Base-by-base conservation (phyloP, 257 asterid genomes). In the Petunia secreta region DNA sequence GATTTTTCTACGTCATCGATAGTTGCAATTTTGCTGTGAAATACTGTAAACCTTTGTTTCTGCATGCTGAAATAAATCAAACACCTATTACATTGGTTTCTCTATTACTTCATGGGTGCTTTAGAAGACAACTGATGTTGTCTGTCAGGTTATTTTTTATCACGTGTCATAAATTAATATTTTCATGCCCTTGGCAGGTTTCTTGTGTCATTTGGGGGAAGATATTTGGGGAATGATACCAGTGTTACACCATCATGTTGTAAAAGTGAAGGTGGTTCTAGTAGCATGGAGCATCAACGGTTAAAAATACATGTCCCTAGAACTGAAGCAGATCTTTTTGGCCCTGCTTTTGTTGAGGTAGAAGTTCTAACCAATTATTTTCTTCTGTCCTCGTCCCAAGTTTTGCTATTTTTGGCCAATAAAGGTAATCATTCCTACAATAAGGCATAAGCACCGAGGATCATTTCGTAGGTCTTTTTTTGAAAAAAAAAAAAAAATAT, bases 291-390 rank as follows among this genome's bases (percentile, higher is more conserved):
- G 83, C 97, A 94, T 85, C 98, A 94, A 58, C 75, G 87, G 16
- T 74, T 96, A 86, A 94, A 90, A 85, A 89, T 96, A 81, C 69
- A 77, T 64, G 89, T 92, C 82, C 93, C 97, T 82, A 83, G 83
- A 79, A 89, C 89, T 39, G 93, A 94, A 62, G 80, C 75, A 16
- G 79, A 87, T 79, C 82, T 87, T 53, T 84, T 83, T 82, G 98
- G 99, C 81, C 98, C 99, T 2, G 95, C 95, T 46, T 96, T 96
- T 87, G 80, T 93, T 63, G 99, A 96, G 98, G 99, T 85, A 62
- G 84, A 25, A 36, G 39, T 75, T 40, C 59, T 41, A 38, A n/a
- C 5, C 16, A 25, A 36, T 10, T 50, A 37, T 78, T 52, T 36
- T 63, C 46, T 4, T 78, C 36, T 48, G 58, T 50, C 73, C 76